Evolutionary conservation across 2,329 filamentous ascomycete species (phyloP), one percentile per base, ranked within the genome.

Genomic region (Aspergillus bombycis): DNA sequence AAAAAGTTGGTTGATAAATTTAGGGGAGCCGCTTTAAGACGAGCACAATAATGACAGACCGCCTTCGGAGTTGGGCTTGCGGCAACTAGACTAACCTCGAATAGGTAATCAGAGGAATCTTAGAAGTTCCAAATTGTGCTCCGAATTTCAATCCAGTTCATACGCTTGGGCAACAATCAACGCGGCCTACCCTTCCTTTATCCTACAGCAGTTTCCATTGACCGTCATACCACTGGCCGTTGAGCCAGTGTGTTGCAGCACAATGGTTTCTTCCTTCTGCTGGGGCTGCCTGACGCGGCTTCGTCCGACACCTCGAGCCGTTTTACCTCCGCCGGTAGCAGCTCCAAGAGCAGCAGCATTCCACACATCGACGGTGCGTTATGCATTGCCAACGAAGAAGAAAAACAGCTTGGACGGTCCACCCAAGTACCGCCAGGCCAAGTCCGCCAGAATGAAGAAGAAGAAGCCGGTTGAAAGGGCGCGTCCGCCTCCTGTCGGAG

Each of bases 401-500:
- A 84, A 83, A 74, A 62, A 59, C 38, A 70, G 69, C 36, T 60
- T 70, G 59, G 71, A 73, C 2, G 68, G 62, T 10, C 62, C 65
- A 10, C 66, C 71, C 54, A 80, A 74, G 64, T 79, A 77, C 66
- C 78, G 79, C 62, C 70, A 80, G 70, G 71, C 75, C 28, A 76
- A 74, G 36, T 76, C 75, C 16, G 72, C 76, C n/a, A 78, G 78
- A 58, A 82, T 83, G 66, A 84, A 80, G 67, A 81, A 80, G 72
- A 81, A 80, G 66, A 68, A 70, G 41, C 70, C 66, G 14, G 71
- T 72, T n/a, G 79, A 81, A n/a, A 74, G 76, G 16, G 78, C 81
- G 61, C 86, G 85, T 78, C 84, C 88, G 19, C 90, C 91, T 23
- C 82, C 82, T 14, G 84, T 88, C 3, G 94, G 94, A 68, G 94